Percentiles rank a stretch among this genome's conserved stretches.
Conservation (phyloP, 106 monocot genomes). For the Phalaenopsis aphrodite region DNA sequence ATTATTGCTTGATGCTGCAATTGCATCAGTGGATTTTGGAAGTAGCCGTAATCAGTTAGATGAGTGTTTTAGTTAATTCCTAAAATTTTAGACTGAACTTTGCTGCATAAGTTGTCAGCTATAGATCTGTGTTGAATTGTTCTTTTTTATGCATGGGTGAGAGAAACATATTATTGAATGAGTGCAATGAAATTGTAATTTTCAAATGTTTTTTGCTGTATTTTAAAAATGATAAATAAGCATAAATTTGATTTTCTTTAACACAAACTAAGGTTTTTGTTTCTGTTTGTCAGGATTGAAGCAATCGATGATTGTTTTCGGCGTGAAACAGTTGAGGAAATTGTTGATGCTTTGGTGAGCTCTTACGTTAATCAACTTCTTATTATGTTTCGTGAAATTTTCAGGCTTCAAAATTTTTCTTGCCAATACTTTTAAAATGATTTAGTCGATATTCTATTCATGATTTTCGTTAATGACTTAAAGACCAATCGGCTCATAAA, state of each 20-base stretch:
- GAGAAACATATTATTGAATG: background rate
- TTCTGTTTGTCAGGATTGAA: slow-evolving; percentile 46
- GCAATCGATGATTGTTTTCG: slow-evolving; percentile 84
- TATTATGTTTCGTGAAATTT: background rate
- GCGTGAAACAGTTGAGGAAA: slow-evolving; percentile 87
- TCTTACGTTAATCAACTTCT: slow-evolving; percentile 3
- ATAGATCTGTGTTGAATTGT: background rate
- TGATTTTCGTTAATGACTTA: background rate
- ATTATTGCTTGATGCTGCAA: too few relatives aligned
- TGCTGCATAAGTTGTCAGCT: background rate
- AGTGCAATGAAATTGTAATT: background rate
- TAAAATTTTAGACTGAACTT: background rate
- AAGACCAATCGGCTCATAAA: background rate
- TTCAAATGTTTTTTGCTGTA: background rate
- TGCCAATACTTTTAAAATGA: background rate
- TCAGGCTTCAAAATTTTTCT: background rate
- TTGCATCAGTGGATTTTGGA: too few relatives aligned
- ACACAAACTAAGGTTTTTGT: background rate
- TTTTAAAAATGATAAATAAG: too few relatives aligned
- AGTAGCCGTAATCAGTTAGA: background rate
- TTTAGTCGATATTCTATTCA: background rate
- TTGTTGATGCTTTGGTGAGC: slow-evolving; percentile 84
- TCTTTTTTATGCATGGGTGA: slow-evolving; percentile 3
- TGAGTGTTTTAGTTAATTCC: background rate
- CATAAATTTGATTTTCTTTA: background rate